Conservation (phyloP, 768 basidiomycete genomes). For the Boletus vinaceobasis region DNA sequence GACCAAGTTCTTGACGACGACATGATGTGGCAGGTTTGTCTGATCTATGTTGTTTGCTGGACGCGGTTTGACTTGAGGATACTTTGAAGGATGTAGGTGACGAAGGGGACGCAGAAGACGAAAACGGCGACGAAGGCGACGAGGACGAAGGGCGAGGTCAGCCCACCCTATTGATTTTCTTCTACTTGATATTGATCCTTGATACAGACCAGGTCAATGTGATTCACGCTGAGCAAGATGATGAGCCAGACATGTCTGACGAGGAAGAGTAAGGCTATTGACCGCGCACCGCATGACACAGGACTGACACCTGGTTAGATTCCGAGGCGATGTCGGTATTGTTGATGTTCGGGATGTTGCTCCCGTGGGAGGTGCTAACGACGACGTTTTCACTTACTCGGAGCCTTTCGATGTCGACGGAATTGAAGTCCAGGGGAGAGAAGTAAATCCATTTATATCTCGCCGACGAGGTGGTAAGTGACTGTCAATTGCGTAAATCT, state of each 20-base stretch:
- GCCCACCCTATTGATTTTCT: background rate
- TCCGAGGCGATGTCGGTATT: slow-evolving; percentile 38
- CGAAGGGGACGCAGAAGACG: slow-evolving; percentile 53
- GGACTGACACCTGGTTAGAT: slow-evolving; percentile 31
- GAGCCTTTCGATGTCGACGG: slow-evolving; percentile 49
- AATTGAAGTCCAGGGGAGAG: slow-evolving; percentile 42
- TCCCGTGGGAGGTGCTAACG: slow-evolving; percentile 31
- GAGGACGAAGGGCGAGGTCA: slow-evolving; percentile 25
- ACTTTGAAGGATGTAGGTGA: slow-evolving; percentile 50
- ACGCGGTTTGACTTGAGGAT: slow-evolving; percentile 9
- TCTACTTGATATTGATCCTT: slow-evolving; percentile 7
- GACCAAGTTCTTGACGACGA: slow-evolving; percentile 47
- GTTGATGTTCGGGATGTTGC: slow-evolving; percentile 34
- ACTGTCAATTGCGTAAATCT: background rate
- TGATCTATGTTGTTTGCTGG: background rate
- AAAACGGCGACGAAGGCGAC: slow-evolving; percentile 58
- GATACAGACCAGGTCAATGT: slow-evolving; percentile 49
- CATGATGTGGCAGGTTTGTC: slow-evolving; percentile 56
- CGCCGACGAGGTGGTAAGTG: slow-evolving; percentile 46
- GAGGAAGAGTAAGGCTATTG: slow-evolving; percentile 55
- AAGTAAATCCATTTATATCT: slow-evolving; percentile 41
- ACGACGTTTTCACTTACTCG: slow-evolving; percentile 54
- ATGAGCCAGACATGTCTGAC: slow-evolving; percentile 62
- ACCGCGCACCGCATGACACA: background rate
- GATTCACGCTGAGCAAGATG: slow-evolving; percentile 60